A percentile compares a stretch with the other conserved stretches of the same genome.
Conservation (phyloP, 75 land plant genomes). For the Picea sitchensis region DNA sequence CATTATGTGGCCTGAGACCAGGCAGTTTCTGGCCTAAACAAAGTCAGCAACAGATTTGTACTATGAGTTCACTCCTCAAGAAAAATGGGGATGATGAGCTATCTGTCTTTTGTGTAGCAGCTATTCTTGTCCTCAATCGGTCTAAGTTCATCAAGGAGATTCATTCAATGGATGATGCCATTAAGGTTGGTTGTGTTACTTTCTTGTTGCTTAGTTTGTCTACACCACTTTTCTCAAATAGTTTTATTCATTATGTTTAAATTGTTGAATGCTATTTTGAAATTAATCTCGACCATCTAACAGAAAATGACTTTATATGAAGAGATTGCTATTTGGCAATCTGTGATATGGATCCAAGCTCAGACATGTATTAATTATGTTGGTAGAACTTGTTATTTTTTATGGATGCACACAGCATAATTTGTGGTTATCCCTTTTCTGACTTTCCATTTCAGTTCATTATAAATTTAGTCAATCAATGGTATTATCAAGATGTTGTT, state of each 20-base stretch:
- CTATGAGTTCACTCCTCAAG: slow-evolving; percentile 21
- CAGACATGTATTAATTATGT: not conserved
- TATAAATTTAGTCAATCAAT: not conserved
- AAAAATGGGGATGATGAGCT: slow-evolving; percentile 73
- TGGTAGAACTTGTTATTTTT: not conserved
- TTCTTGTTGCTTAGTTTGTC: not conserved
- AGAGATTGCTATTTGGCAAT: not conserved
- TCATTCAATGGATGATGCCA: slow-evolving; percentile 83
- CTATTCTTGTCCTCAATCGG: slow-evolving; percentile 70
- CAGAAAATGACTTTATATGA: not conserved
- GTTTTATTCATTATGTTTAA: not conserved
- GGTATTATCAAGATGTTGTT: not conserved
- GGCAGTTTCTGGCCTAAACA: slow-evolving; percentile 59
- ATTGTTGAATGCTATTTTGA: not conserved
- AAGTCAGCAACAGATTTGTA: slow-evolving; percentile 21
- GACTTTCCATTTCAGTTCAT: not conserved
- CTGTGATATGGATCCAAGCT: not conserved
- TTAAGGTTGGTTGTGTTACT: slow-evolving; percentile 50
- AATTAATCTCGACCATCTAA: not conserved
- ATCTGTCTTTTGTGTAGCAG: slow-evolving; percentile 85
- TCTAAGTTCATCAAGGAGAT: slow-evolving; percentile 59
- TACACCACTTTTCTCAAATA: not conserved
- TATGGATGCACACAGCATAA: not conserved
- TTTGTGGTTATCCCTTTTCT: not conserved
- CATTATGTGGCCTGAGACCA: slow-evolving; percentile 79